Base-by-base conservation (phyloP, 2,329 filamentous ascomycete species). In the Arthrinium phaeospermum region DNA sequence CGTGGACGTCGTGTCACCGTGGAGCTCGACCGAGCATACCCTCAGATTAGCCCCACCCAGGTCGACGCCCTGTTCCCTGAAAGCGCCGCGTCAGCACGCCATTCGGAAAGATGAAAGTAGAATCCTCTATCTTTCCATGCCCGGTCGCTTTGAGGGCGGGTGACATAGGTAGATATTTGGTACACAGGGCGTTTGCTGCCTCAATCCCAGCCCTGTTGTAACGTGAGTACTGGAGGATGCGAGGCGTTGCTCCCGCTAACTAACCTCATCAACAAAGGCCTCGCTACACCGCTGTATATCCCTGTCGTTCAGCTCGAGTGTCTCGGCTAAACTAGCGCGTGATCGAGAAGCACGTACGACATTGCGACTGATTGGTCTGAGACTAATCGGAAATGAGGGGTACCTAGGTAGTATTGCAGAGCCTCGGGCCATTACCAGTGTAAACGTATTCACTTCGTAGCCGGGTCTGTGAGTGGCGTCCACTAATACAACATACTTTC, bases 271-370 rank as follows among this genome's bases (percentile, higher is more conserved):
- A 4, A 53, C 16, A 13, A 53, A 53, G 24, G 49, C n/a, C 1
- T 53, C 4, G 24, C n/a, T 12, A 12, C 49, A 53, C 3, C n/a
- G 49, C n/a, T 27, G 49, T 10, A 53, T n/a, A 27, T 53, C 49
- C 69, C 69, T 16, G 5, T 72, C 57, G 30, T 2, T 72, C 10
- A 27, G 34, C 69, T 37, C 68, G 57, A 4, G 71, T 67, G 51
- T 68, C 69, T 22, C 1, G 24, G 64, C 27, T 34, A 45, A 1
- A 8, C 70, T 37, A 68, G 13, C 44, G 70, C 37, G 34, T 34
- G 19, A 51, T 69, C n/a, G 68, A 53, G 27, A 30, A 30, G 49
- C 27, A 6, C n/a, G 14, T 53, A 10, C 10, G 10, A 12, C 49
- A 53, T 53, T 10, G 14, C n/a, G n/a, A 27, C 37, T 53, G n/a